These are phyloP conservation scores for Reticulascus tulasneorum DNA, from an alignment of 2,329 filamentous ascomycete genomes.

Conservation along the genomic window DNA sequence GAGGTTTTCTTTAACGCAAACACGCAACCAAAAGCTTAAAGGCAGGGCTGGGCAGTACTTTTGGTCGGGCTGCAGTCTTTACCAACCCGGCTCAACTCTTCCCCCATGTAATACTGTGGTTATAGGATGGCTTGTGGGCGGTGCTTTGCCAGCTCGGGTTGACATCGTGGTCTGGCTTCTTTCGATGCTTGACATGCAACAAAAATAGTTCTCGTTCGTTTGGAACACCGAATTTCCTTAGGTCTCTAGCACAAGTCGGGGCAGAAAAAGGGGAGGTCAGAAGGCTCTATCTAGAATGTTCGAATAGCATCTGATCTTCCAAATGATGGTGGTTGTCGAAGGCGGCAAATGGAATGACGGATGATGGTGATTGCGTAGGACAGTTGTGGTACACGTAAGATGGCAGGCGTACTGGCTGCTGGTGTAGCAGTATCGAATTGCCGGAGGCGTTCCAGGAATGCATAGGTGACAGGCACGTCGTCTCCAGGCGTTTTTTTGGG, in stretches of 20 bases:
- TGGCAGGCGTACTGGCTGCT: too few species aligned
- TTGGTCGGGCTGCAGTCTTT: too few species aligned
- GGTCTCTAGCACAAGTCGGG: too few species aligned
- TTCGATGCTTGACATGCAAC: neutral
- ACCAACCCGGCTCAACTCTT: neutral
- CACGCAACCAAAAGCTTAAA: too few species aligned
- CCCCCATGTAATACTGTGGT: conserved; percentile 2
- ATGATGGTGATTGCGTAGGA: conserved; percentile 8
- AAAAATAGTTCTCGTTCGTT: conserved; percentile 7
- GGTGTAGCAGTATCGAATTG: too few species aligned
- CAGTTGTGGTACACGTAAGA: neutral
- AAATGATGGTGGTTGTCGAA: conserved; percentile 24
- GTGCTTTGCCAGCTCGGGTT: conserved; percentile 1
- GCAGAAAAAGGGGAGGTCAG: neutral
- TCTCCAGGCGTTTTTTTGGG: too few species aligned
- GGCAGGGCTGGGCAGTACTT: too few species aligned
- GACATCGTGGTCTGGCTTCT: too few species aligned
- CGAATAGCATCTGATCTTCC: conserved; percentile 32
- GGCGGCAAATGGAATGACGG: conserved; percentile 15
- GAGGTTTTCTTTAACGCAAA: too few species aligned
- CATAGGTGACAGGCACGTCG: too few species aligned
- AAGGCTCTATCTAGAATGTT: conserved; percentile 5
- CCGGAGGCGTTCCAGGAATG: too few species aligned
- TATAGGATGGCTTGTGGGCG: neutral
- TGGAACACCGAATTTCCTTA: too few species aligned